Evolutionary conservation across 2,329 filamentous ascomycete genomes (phyloP).

Genomic region (Neofusicoccum sp.): DNA sequence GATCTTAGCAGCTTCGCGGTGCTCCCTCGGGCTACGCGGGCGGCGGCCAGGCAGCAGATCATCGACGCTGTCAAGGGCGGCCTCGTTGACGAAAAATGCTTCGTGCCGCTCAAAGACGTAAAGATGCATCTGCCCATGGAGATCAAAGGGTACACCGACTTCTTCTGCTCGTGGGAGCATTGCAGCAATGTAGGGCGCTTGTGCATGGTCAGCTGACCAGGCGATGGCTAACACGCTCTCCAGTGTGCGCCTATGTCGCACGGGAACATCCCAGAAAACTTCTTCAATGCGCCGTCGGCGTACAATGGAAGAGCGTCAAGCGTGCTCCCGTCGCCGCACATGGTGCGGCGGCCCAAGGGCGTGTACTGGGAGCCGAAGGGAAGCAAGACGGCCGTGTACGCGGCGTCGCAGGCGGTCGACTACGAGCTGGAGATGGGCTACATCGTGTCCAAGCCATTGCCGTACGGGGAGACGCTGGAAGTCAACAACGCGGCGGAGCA

Average conservation of each 20-base stretch:
- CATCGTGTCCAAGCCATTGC: constrained; percentile 46
- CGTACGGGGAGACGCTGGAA: constrained; percentile 41
- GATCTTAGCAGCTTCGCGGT: constrained; percentile 55
- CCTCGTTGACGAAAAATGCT: constrained; percentile 24
- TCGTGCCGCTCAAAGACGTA: constrained; percentile 44
- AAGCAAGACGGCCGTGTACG: constrained; percentile 55
- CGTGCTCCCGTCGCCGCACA: constrained; percentile 53
- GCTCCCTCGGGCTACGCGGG: constrained; percentile 43
- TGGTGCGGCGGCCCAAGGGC: constrained; percentile 30
- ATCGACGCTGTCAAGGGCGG: constrained; percentile 33
- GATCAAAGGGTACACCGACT: constrained; percentile 62
- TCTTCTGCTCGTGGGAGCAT: constrained; percentile 58
- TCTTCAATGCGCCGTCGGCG: constrained; percentile 46
- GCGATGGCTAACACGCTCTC: neutral
- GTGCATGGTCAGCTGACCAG: neutral
- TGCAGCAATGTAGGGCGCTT: constrained; percentile 51
- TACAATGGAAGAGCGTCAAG: constrained; percentile 60
- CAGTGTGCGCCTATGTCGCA: constrained; percentile 9
- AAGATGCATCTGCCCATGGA: constrained; percentile 58
- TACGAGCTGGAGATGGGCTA: constrained; percentile 55
- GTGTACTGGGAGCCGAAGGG: constrained; percentile 32
- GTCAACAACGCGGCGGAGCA: constrained; percentile 53
- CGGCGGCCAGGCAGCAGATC: constrained; percentile 44
- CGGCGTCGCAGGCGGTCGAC: constrained; percentile 46
- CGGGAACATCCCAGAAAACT: constrained; percentile 24